Evolutionary conservation across 441 rosid genomes (phyloP), one percentile per base, ranked within the genome.

Genomic region (Bruguiera hainesii): DNA sequence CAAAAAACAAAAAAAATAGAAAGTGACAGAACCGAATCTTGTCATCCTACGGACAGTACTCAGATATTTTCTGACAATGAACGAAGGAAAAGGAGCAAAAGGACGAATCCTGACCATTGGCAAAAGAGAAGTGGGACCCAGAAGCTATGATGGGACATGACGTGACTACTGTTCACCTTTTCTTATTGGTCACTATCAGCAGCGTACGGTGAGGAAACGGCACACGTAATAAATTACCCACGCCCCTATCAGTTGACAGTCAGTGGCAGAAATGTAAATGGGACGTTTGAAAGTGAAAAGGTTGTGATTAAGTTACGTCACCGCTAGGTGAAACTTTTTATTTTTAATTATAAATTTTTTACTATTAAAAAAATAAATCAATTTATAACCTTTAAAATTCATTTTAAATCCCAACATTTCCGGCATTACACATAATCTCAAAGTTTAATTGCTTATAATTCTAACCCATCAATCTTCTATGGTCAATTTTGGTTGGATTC

Each of bases 141-240:
- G 0, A 20, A 2, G 5, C 35, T 28, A 7, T 42, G 72, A 76
- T 51, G 61, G 60, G 78, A 72, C 83, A 16, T 72, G 77, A 76
- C 75, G 20, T 52, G 59, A 51, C 62, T 50, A 50, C 78, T 69
- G 65, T 56, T 51, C 0, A 16, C 20, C 51, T 10, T 76, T 72
- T 52, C 16, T 25, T 29, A 80, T 68, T 74, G 84, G 83, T 76
- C 76, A n/a, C 35, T 72, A 56, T 78, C 84, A 3, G 48, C 30
- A 25, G 13, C 64, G 82, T 76, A 80, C 82, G 73, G 71, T 71
- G 73, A 35, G 65, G 62, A 58, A 63, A 73, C 70, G 75, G 52
- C 78, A 80, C 82, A 83, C 78, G 75, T 69, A 75, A 78, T 74
- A 21, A 66, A 51, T n/a, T 67, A 68, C 70, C 73, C 71, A 62